Base-by-base conservation (phyloP, 345 rosid species). In the Reutealis trisperma region DNA sequence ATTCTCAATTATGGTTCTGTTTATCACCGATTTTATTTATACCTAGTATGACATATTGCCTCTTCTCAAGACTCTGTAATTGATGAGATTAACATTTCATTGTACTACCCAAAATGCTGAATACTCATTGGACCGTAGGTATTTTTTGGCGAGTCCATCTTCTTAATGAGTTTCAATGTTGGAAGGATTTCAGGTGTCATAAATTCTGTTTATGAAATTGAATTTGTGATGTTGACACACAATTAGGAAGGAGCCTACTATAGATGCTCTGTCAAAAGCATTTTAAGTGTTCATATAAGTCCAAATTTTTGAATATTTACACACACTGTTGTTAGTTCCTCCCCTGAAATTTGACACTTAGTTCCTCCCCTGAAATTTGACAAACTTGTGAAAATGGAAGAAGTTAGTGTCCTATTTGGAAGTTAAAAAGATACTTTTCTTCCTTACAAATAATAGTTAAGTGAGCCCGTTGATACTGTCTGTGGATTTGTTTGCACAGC, bases 161-260 rank as follows among this genome's bases (percentile, higher is more conserved):
- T 60, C 30, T 25, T 54, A 54, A 54, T 18, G 7, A 16, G 58
- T 18, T 54, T 18, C 58, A 61, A 2, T n/a, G 15, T 10, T 61
- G 64, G 6, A 32, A 25, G 64, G 25, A 61, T 13, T 24, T 25
- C 2, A 18, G 57, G 21, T 18, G 25, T 18, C 25, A 18, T 6
- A 65, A 54, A 19, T 41, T 16, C 47, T 65, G 22, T 16, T 37
- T 30, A 30, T 9, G 5, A 63, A 1, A 37, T 44, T 15, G 1
- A 34, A 63, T 30, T 13, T 44, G 34, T 22, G 18, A 16, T 45
- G 27, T 67, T 22, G 55, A 51, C 32, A 45, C 21, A 24, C 13
- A 69, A 69, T 69, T 49, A 25, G 60, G 54, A 19, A 68, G 37
- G 71, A 12, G 11, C 54, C 24, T 67, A 45, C 71, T 47, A 49